Percentiles rank a stretch among this genome's conserved stretches.
These are phyloP conservation scores for Striga hermonthica DNA, from an alignment of 305 asterid genomes.

Conservation along the genomic window DNA sequence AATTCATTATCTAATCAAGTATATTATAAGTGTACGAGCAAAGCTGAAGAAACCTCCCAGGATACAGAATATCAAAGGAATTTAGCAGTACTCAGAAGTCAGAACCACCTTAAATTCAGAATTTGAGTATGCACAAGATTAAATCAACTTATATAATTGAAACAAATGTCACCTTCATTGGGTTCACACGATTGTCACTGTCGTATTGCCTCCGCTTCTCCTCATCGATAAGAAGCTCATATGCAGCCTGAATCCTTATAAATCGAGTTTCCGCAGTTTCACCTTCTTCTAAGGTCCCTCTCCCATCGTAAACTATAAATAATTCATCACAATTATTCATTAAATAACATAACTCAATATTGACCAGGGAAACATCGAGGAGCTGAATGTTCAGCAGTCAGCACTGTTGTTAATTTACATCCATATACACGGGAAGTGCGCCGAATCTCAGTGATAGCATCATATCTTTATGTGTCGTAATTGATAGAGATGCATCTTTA, in stretches of 20 bases:
- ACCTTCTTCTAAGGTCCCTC: constrained; percentile 82
- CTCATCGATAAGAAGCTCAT: constrained; percentile 46
- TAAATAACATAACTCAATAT: constrained; percentile 11
- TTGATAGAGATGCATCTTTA: no score
- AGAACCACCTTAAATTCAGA: background rate
- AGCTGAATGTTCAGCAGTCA: no score
- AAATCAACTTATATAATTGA: constrained; percentile 29
- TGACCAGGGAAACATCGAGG: background rate
- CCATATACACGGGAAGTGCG: no score
- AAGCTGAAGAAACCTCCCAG: background rate
- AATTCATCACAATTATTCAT: constrained; percentile 23
- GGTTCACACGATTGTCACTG: constrained; percentile 48
- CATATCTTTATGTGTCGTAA: no score
- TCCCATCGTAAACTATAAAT: constrained; percentile 69
- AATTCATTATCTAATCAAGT: background rate
- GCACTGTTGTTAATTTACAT: no score
- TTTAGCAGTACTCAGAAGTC: background rate
- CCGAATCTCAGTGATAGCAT: no score
- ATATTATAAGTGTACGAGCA: background rate
- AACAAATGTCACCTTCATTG: constrained; percentile 40
- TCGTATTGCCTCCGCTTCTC: constrained; percentile 47
- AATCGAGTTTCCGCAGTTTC: constrained; percentile 63
- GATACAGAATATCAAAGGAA: background rate
- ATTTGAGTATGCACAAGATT: constrained; percentile 3
- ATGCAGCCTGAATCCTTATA: constrained; percentile 78